Evolutionary conservation across 2,329 filamentous ascomycete species (phyloP).

Genomic region (Colletotrichum agaves): DNA sequence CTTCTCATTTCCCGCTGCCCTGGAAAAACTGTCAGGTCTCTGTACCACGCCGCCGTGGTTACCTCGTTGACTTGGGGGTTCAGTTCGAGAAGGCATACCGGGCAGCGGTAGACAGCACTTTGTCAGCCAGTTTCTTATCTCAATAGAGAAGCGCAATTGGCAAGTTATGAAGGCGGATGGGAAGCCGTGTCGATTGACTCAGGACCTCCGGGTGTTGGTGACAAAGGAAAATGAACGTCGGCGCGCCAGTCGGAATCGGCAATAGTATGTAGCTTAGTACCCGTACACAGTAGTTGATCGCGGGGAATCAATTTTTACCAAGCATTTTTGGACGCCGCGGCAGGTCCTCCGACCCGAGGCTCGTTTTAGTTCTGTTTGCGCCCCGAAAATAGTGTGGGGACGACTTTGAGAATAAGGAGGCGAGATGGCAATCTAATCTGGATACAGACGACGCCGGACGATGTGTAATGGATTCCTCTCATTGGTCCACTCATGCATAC

Average conservation of each 20-base stretch:
- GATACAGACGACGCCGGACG: not conserved
- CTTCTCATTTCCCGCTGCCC: slow-evolving; percentile 25
- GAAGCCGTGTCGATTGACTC: not conserved
- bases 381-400: slow-evolving; percentile 18
- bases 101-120: not conserved
- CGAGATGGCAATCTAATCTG: slow-evolving; percentile 12
- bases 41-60: slow-evolving; percentile 30
- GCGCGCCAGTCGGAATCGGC: too few species aligned
- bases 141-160: not conserved
- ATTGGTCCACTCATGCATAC: slow-evolving; percentile 1
- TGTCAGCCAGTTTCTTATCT: not conserved
- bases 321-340: not conserved
- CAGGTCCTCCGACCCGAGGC: not conserved
- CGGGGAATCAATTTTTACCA: slow-evolving; percentile 2
- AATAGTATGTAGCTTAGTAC: too few species aligned
- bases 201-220: not conserved
- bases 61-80: slow-evolving; percentile 5
- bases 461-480: slow-evolving; percentile 23
- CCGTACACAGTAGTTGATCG: not conserved
- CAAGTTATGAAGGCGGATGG: not conserved
- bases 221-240: not conserved
- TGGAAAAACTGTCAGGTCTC: slow-evolving; percentile 32
- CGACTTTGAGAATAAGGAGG: not conserved
- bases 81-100: slow-evolving; percentile 33
- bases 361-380: not conserved